These are phyloP conservation scores for Astragalus glycyphyllos DNA, from an alignment of 306 rosid genomes.

Conservation along the genomic window DNA sequence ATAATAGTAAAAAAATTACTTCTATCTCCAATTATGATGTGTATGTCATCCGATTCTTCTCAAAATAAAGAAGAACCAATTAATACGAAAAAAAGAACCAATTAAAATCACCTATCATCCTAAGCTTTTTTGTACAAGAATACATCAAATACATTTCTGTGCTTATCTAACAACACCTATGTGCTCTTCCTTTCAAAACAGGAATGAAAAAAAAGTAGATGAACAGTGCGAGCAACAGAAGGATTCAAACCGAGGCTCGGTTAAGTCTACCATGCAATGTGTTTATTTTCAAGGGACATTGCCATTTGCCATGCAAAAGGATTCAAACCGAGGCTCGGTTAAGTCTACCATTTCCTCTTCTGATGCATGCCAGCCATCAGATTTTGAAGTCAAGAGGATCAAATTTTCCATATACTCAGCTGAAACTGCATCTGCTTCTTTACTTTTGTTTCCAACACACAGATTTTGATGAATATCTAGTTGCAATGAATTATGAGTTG, in stretches of 20 bases:
- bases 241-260: no score
- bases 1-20: no score
- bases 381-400: constrained; percentile 62
- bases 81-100: no score
- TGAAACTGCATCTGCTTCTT: constrained; percentile 53
- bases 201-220: neutral
- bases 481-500: constrained; percentile 48
- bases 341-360: constrained; percentile 85
- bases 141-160: constrained; percentile 40
- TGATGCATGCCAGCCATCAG: constrained; percentile 49
- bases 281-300: constrained; percentile 42
- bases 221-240: no score
- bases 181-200: constrained; percentile 40
- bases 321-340: constrained; percentile 86
- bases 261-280: no score
- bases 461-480: constrained; percentile 45
- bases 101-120: constrained; percentile 43
- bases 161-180: constrained; percentile 42
- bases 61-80: constrained; percentile 23
- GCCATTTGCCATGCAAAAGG: constrained; percentile 67
- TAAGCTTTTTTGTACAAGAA: constrained; percentile 63
- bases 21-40: neutral
- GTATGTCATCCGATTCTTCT: constrained; percentile 41
- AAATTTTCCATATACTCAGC: constrained; percentile 59
- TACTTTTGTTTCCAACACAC: constrained; percentile 40